A percentile compares a stretch with the other conserved stretches of the same genome.
Conservation (phyloP, 352 stramenopile genomes). For the Globisporangium echinulatum region DNA sequence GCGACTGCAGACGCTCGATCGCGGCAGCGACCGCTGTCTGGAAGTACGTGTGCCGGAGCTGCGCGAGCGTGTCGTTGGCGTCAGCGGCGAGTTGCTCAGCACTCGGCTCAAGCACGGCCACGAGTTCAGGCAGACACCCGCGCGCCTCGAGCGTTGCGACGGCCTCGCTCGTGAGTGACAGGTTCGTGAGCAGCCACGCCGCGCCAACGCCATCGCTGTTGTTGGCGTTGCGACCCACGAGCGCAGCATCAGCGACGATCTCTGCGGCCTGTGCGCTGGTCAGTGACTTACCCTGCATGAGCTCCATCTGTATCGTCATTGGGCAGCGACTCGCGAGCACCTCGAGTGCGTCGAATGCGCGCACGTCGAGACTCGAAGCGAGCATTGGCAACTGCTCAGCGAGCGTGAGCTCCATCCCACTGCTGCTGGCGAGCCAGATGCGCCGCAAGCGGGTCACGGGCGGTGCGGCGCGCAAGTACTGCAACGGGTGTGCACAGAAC, state of each 20-base stretch:
- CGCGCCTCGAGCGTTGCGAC: constrained; percentile 30
- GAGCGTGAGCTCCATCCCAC: background rate
- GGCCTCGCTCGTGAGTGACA: constrained; percentile 31
- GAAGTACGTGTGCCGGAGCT: constrained; percentile 23
- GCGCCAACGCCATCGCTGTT: background rate
- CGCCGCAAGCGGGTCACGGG: constrained; percentile 10
- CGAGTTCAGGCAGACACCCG: constrained; percentile 38
- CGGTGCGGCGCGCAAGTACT: constrained; percentile 35
- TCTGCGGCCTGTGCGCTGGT: constrained; percentile 14
- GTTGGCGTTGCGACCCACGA: constrained; percentile 1
- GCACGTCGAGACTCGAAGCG: background rate
- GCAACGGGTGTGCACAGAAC: constrained; percentile 39
- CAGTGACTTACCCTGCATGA: constrained; percentile 31
- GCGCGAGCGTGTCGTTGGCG: constrained; percentile 10
- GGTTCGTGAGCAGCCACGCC: constrained; percentile 45
- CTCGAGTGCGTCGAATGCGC: constrained; percentile 21
- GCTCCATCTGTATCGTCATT: constrained; percentile 29
- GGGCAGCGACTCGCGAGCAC: constrained; percentile 21
- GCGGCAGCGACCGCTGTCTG: constrained; percentile 15
- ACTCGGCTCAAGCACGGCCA: constrained; percentile 34
- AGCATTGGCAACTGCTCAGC: background rate
- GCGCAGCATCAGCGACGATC: constrained; percentile 19
- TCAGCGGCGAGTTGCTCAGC: constrained; percentile 10
- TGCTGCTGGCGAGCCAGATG: constrained; percentile 38
- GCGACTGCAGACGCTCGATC: constrained; percentile 10